Evolutionary conservation across 2,329 filamentous ascomycete genomes (phyloP).

Genomic region (Drechslerella dactyloides): DNA sequence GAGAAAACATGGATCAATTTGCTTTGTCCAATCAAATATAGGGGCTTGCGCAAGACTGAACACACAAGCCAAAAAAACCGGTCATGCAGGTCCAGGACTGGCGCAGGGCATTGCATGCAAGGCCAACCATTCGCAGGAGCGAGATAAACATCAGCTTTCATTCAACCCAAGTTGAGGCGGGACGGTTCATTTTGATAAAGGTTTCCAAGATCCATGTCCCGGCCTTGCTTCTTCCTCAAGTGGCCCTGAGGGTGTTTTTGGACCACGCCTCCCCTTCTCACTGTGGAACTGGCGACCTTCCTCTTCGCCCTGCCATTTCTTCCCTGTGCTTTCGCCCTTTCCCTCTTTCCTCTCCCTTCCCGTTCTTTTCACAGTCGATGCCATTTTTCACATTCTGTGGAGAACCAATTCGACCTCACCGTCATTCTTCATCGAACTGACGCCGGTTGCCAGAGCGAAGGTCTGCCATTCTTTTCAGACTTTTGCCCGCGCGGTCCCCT

Average conservation of each 20-base stretch:
- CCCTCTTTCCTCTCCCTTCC: conserved; percentile 31
- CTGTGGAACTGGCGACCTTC: conserved; percentile 32
- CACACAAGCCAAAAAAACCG: conserved; percentile 28
- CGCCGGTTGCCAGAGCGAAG: conserved; percentile 41
- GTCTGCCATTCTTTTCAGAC: conserved; percentile 52
- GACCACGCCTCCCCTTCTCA: conserved; percentile 14
- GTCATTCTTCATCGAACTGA: conserved; percentile 47
- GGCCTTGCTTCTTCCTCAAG: conserved; percentile 25
- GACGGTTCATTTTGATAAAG: conserved; percentile 51
- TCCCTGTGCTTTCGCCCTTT: conserved; percentile 33
- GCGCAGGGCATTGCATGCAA: conserved; percentile 37
- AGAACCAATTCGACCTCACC: conserved; percentile 44
- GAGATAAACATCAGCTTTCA: conserved; percentile 41
- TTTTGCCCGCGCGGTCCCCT: conserved; percentile 44
- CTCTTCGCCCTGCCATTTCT: conserved; percentile 42
- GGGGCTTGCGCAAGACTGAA: conserved; percentile 47
- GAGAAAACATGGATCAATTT: conserved; percentile 39
- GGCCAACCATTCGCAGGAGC: conserved; percentile 39
- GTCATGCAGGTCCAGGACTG: conserved; percentile 18
- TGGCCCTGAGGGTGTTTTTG: conserved; percentile 35
- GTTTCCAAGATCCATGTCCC: conserved; percentile 35
- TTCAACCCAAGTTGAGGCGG: conserved; percentile 42
- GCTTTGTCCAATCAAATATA: conserved; percentile 47
- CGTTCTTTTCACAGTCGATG: conserved; percentile 42
- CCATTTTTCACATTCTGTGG: conserved; percentile 40